Evolutionary conservation across 306 rosid species (phyloP), one percentile per base, ranked within the genome.

Genomic region (Vigna reflexopilosa): DNA sequence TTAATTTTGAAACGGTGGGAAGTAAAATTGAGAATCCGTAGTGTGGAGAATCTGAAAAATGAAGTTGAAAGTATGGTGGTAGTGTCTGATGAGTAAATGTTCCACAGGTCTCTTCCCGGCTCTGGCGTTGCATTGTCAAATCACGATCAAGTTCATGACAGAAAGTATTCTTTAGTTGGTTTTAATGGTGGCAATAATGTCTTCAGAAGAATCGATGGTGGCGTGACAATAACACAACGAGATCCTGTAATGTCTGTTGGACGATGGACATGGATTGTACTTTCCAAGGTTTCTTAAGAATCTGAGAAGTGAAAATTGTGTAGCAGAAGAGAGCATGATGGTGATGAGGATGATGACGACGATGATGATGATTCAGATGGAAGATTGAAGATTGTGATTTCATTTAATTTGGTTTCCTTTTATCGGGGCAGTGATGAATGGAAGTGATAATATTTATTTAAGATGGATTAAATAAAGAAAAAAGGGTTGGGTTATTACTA

Each of bases 341-440:
- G 2, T 26, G 28, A 2, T 26, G 28, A 26, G 0, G 28, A 26
- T 2, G 3, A 26, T 2, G 28, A 26, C 3, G 36, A 32, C 1
- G 22, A 20, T 0, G 22, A 20, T 0, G 22, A 20, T 20, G 22
- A 20, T 1, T 5, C 0, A 36, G 7, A 6, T 36, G 0, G 45
- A 42, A 42, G 12, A 40, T 9, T 0, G 47, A 42, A 42, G 47
- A 11, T 48, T 8, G 59, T 77, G 59, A 72, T n/a, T 59, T 80
- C 47, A 78, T 79, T 70, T 40, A 63, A 17, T 40, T 58, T 22
- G 38, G 19, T 72, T 72, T 72, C 63, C 42, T 36, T 72, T 66
- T 67, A 15, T 55, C 32, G 26, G 32, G 80, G 81, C 26, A 85
- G 19, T 72, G 80, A 47, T 84, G 90, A 85, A 76, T 40, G 45